Evolutionary conservation across 495 filamentous ascomycete genomes (phyloP).

Genomic region (Ascobolus immersus): DNA sequence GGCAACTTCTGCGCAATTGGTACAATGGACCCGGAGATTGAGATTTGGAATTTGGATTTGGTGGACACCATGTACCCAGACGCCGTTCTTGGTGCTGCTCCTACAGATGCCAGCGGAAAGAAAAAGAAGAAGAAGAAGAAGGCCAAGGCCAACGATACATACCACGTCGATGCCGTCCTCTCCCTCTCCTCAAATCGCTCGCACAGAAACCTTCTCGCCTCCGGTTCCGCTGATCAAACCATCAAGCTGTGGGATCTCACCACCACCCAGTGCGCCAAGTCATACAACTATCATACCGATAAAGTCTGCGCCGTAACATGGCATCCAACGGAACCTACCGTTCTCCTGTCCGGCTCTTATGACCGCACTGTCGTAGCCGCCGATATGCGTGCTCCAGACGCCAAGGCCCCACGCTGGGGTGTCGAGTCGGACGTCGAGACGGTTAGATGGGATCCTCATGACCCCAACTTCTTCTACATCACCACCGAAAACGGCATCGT

Average conservation of each 20-base stretch:
- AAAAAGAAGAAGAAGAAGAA: slow-evolving; percentile 61
- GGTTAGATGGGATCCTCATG: slow-evolving; percentile 77
- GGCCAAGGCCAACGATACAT: slow-evolving; percentile 66
- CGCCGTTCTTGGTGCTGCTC: slow-evolving; percentile 74
- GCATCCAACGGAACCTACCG: slow-evolving; percentile 65
- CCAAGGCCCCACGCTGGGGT: slow-evolving; percentile 45
- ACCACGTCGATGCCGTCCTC: slow-evolving; percentile 83
- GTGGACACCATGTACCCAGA: slow-evolving; percentile 96
- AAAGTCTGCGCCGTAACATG: slow-evolving; percentile 90
- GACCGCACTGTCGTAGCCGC: slow-evolving; percentile 75
- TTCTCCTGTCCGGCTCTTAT: slow-evolving; percentile 77
- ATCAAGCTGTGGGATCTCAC: slow-evolving; percentile 94
- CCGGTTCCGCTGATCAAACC: slow-evolving; percentile 83
- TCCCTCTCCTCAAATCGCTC: slow-evolving; percentile 74
- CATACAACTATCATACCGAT: slow-evolving; percentile 74
- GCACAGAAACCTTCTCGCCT: slow-evolving; percentile 86
- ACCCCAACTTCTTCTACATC: slow-evolving; percentile 78
- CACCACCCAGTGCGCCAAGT: slow-evolving; percentile 75
- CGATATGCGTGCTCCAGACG: slow-evolving; percentile 77
- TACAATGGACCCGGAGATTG: slow-evolving; percentile 94
- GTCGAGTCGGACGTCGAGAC: slow-evolving; percentile 88
- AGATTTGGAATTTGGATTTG: slow-evolving; percentile 90
- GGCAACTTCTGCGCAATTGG: slow-evolving; percentile 87
- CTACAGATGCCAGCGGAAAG: slow-evolving; percentile 24
- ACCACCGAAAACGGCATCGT: slow-evolving; percentile 77